Evolutionary conservation across 2,329 filamentous ascomycete species (phyloP).

Genomic region (Bipolaris oryzae): DNA sequence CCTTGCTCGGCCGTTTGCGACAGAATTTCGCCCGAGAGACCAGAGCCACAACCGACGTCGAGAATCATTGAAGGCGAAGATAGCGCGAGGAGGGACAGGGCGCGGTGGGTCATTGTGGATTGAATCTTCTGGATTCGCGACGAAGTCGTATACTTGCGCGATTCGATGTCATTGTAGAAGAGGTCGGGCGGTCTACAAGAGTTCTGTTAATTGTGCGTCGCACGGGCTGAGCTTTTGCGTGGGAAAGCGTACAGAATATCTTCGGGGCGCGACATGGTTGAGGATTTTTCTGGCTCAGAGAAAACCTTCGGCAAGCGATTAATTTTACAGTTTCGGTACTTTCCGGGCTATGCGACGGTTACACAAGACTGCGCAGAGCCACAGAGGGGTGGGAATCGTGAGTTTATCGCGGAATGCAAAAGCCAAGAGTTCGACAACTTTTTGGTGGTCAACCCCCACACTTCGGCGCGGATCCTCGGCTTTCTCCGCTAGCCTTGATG

Average conservation of each 20-base stretch:
- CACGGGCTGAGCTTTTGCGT: constrained; percentile 16
- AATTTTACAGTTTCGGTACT: background rate
- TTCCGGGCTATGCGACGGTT: background rate
- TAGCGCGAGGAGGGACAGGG: constrained; percentile 88
- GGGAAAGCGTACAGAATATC: constrained; percentile 75
- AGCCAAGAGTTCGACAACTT: constrained; percentile 32
- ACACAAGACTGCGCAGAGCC: background rate
- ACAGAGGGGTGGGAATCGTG: background rate
- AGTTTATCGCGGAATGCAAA: constrained; percentile 4
- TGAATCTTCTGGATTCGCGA: constrained; percentile 97
- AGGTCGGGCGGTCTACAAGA: constrained; percentile 81
- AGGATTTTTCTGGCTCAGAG: constrained; percentile 11
- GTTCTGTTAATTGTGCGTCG: constrained; percentile 15
- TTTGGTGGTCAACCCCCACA: constrained; percentile 34
- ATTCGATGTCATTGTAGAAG: constrained; percentile 95
- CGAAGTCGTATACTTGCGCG: constrained; percentile 95
- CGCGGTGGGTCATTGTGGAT: constrained; percentile 89
- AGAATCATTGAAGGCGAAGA: constrained; percentile 82
- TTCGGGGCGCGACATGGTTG: constrained; percentile 93
- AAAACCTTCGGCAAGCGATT: background rate
- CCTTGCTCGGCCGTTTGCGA: constrained; percentile 71
- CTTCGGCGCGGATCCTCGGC: constrained; percentile 16
- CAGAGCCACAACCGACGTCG: constrained; percentile 95
- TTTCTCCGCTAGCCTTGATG: constrained; percentile 28
- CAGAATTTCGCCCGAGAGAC: constrained; percentile 91